These are phyloP conservation scores for Musa schizocarpa DNA, from an alignment of 176 grass and related monocot genomes.

Conservation along the genomic window DNA sequence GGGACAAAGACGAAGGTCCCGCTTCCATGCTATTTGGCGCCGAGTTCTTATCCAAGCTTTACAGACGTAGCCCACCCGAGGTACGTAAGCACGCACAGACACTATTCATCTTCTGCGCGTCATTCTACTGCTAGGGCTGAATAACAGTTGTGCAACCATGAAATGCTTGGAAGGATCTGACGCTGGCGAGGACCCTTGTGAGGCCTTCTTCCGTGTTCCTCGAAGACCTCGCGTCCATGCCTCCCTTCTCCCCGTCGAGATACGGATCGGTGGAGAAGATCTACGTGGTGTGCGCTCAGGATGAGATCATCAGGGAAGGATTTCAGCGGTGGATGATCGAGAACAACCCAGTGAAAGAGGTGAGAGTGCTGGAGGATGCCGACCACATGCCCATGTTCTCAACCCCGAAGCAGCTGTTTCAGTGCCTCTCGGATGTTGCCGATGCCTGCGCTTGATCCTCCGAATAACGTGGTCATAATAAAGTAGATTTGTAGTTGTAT, in stretches of 20 bases:
- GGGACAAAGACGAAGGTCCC: slow-evolving; percentile 29
- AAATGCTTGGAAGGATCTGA: slow-evolving; percentile 38
- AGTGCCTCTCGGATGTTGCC: slow-evolving; percentile 29
- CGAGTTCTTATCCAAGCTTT: slow-evolving; percentile 21
- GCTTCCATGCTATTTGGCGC: slow-evolving; percentile 38
- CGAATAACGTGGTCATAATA: too few species aligned
- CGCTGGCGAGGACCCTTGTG: slow-evolving; percentile 34
- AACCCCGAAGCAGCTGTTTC: slow-evolving; percentile 21
- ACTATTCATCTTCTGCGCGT: too few species aligned
- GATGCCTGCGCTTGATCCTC: slow-evolving; percentile 15
- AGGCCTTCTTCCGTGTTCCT: slow-evolving; percentile 44
- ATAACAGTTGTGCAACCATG: too few species aligned
- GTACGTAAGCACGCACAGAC: background rate
- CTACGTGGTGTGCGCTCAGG: slow-evolving; percentile 46
- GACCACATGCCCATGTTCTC: slow-evolving; percentile 72
- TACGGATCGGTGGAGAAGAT: slow-evolving; percentile 54
- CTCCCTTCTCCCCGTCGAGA: slow-evolving; percentile 20
- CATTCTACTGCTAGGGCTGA: background rate
- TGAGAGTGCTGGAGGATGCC: slow-evolving; percentile 29
- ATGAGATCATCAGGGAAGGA: slow-evolving; percentile 21
- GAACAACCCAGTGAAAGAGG: slow-evolving; percentile 37
- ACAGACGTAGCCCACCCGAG: slow-evolving; percentile 47
- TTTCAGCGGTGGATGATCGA: slow-evolving; percentile 56
- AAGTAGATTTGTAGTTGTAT: too few species aligned
- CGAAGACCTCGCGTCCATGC: slow-evolving; percentile 29